These are phyloP conservation scores for Orbilia brochopaga DNA, from an alignment of 2,329 filamentous ascomycete species.

Conservation along the genomic window DNA sequence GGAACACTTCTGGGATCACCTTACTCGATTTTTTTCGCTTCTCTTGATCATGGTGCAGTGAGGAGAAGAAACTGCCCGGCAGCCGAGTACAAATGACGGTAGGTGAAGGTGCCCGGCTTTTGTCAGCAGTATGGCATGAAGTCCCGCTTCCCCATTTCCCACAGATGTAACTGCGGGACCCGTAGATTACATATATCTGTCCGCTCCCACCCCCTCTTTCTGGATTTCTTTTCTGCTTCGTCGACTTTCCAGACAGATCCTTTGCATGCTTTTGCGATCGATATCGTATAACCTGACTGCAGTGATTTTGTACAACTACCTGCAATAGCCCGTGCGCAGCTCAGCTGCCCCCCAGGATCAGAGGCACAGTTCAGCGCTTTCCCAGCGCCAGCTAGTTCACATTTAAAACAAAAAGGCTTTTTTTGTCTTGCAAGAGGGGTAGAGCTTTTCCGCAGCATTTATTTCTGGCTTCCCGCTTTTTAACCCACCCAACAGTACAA, in stretches of 20 bases:
- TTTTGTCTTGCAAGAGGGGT: constrained; percentile 16
- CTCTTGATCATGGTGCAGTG: constrained; percentile 3
- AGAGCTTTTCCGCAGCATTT: constrained; percentile 10
- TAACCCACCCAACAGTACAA: too few relatives aligned
- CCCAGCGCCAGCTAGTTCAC: neutral
- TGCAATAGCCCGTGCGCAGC: constrained; percentile 26
- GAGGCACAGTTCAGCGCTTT: constrained; percentile 12
- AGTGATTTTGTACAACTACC: constrained; percentile 36
- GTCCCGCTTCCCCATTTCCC: constrained; percentile 5
- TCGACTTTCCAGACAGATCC: constrained; percentile 38
- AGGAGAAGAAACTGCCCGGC: constrained; percentile 43
- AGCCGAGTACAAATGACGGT: constrained; percentile 7
- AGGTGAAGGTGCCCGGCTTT: constrained; percentile 18
- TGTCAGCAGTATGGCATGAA: constrained; percentile 5
- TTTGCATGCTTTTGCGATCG: neutral
- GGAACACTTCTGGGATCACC: constrained; percentile 47
- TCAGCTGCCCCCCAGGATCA: constrained; percentile 14
- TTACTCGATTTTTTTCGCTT: constrained; percentile 13
- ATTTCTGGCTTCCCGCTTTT: neutral
- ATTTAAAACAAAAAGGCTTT: constrained; percentile 3
- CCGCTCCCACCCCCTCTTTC: constrained; percentile 24
- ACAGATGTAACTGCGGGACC: neutral
- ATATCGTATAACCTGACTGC: constrained; percentile 33
- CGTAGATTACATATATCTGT: constrained; percentile 38
- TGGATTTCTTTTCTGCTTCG: constrained; percentile 29